A percentile compares a stretch with the other conserved stretches of the same genome.
These are phyloP conservation scores for Solanum neorickii DNA, from an alignment of 257 asterid genomes.

Conservation along the genomic window DNA sequence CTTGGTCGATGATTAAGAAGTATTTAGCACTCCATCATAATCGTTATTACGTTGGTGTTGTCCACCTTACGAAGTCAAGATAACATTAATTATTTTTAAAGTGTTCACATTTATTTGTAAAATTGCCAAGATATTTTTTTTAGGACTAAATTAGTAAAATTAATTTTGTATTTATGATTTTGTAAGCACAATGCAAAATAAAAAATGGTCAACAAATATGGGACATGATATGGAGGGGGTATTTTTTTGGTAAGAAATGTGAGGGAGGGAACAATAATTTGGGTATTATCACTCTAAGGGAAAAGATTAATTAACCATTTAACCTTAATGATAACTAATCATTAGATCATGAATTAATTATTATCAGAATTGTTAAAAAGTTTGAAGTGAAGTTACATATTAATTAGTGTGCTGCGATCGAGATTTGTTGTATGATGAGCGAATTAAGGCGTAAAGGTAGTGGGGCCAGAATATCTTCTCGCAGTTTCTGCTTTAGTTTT, in stretches of 20 bases:
- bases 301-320: neutral
- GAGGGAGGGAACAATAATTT: neutral
- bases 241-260: neutral
- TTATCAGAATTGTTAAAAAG: neutral
- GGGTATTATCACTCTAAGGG: neutral
- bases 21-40: too few species aligned
- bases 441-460: neutral
- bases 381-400: slow-evolving; percentile 6
- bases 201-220: neutral
- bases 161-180: too few species aligned
- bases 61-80: neutral
- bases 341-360: slow-evolving; percentile 7
- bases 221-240: too few species aligned
- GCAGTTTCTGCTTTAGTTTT: slow-evolving; percentile 7
- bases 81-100: too few species aligned
- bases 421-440: neutral
- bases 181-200: too few species aligned
- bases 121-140: too few species aligned
- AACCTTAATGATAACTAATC: slow-evolving; percentile 4
- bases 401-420: neutral
- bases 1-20: too few species aligned
- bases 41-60: neutral
- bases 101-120: neutral
- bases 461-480: slow-evolving; percentile 14
- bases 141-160: too few species aligned